Evolutionary conservation across 768 basidiomycete species (phyloP).

Genomic region (Coprinopsis marcescibilis): DNA sequence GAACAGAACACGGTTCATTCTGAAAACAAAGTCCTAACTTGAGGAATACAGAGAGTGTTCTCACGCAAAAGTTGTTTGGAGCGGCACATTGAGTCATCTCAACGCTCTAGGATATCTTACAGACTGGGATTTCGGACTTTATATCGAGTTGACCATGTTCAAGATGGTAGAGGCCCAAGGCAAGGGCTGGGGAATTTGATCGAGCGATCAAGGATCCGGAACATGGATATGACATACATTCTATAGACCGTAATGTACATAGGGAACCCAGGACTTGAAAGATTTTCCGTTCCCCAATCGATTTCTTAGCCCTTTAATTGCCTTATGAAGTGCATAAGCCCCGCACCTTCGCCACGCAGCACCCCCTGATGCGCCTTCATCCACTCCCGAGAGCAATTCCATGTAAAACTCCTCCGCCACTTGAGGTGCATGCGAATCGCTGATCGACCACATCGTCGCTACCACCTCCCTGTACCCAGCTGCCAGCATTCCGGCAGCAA

Average conservation of each 20-base stretch:
- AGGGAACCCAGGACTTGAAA: constrained; percentile 16
- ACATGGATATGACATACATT: no score
- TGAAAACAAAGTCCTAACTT: no score
- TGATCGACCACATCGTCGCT: constrained; percentile 35
- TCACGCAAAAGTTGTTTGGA: no score
- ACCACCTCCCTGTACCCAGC: constrained; percentile 25
- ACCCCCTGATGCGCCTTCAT: not conserved
- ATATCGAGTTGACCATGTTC: no score
- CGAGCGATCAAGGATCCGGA: no score
- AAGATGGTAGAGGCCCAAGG: no score
- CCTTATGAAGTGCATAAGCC: constrained; percentile 17
- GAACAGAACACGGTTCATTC: no score
- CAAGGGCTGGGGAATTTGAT: no score
- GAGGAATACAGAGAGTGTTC: no score
- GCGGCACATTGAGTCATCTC: no score
- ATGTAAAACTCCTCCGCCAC: constrained; percentile 25
- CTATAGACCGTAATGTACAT: constrained; percentile 14
- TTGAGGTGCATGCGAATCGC: constrained; percentile 24
- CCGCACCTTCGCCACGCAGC: constrained; percentile 9
- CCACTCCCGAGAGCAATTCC: constrained; percentile 7
- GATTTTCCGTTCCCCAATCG: constrained; percentile 4
- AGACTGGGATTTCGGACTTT: no score
- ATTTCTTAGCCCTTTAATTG: constrained; percentile 11
- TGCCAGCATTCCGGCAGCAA: constrained; percentile 32
- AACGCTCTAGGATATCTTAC: no score